Base-by-base conservation (phyloP, 2,329 filamentous ascomycete genomes). In the Lasiodiplodia sp. region DNA sequence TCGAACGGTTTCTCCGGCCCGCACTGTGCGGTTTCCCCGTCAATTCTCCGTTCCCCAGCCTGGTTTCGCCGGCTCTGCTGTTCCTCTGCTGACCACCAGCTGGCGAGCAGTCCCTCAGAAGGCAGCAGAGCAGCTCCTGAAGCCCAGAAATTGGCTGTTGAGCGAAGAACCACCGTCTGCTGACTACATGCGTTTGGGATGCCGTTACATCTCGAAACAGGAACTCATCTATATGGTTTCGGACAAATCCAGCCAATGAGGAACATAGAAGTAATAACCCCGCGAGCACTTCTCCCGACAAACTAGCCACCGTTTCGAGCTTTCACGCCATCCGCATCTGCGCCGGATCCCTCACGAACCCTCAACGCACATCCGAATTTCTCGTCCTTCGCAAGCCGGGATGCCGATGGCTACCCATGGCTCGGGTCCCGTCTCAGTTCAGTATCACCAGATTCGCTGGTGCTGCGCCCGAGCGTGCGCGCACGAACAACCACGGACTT, bases 1-100 rank as follows among this genome's bases (percentile, higher is more conserved):
- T 28, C 21, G 18, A 34, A 49, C n/a, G 25, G 58, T 63, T 63
- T 63, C 58, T 44, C 58, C 58, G 58, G 21, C 40, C 58, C 40
- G 58, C 40, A 12, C 18, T n/a, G 40, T 18, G 25, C 25, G 3
- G 10, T n/a, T 56, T 56, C 44, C 44, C 44, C 44, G 44, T 47
- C 44, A 21, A 21, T 47, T 47, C 44, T 47, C 44, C 44, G 44
- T 18, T 47, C 44, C n/a, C 44, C n/a, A 21, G 53, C 31, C 11
- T 56, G 53, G 40, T 63, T 63, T 63, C 58, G 47, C 58, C 58
- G 58, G 16, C 38, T 28, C 25, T 44, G 23, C 14, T 40, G 37
- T 25, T 44, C 40, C 56, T 49, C 25, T 63, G 58, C 57, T 60
- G 38, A 60, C 37, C 21, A 10, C 28, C 37, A 16, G 14, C 12